Evolutionary conservation across 2,329 filamentous ascomycete species (phyloP).

Genomic region (Penicillium aurantiogriseum): DNA sequence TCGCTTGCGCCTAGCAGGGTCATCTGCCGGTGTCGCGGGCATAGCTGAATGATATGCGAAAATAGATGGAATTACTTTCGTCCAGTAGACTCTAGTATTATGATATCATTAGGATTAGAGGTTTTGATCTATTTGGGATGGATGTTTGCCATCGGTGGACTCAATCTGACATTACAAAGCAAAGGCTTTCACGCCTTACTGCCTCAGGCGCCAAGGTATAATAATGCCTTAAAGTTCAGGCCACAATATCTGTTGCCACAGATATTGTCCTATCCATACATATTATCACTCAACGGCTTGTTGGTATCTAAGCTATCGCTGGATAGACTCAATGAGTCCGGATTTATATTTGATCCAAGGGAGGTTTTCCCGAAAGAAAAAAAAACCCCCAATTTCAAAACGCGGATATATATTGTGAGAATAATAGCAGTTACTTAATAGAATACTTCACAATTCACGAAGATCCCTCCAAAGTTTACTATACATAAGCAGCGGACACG

Average conservation of each 20-base stretch:
- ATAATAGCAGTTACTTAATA: background rate
- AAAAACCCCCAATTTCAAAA: too few species aligned
- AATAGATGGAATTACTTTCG: background rate
- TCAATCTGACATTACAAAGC: slow-evolving; percentile 10
- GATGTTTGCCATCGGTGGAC: background rate
- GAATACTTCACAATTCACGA: background rate
- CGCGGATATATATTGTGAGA: too few species aligned
- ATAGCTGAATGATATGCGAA: background rate
- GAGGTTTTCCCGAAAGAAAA: too few species aligned
- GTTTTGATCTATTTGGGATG: background rate
- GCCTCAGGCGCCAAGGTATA: background rate
- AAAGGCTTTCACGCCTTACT: background rate
- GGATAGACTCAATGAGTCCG: too few species aligned
- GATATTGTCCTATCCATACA: too few species aligned
- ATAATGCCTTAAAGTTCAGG: too few species aligned
- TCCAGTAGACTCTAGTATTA: background rate
- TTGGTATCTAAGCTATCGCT: too few species aligned
- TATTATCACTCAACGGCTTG: too few species aligned
- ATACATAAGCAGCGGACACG: background rate
- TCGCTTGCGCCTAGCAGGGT: slow-evolving; percentile 15
- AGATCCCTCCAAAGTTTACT: background rate
- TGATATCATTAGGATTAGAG: background rate
- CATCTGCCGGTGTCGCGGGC: slow-evolving; percentile 12
- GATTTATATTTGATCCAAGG: too few species aligned
- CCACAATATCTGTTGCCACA: too few species aligned